These are phyloP conservation scores for Scheffersomyces titani DNA, from an alignment of 1,139 yeast species.

Conservation along the genomic window DNA sequence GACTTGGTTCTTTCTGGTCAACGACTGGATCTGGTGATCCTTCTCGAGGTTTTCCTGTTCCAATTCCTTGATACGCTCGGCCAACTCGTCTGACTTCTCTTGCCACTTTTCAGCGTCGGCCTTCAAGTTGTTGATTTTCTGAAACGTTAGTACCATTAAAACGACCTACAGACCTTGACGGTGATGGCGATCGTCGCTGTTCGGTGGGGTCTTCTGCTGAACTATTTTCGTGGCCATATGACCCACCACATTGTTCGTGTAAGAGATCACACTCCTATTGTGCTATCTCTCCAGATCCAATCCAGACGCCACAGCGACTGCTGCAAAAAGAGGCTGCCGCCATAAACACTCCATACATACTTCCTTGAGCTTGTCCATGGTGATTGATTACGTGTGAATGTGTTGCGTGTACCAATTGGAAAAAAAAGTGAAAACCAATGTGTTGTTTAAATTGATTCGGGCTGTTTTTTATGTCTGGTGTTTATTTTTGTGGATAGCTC, in stretches of 20 bases:
- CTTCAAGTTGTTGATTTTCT: conserved; percentile 90
- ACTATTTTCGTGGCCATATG: not conserved
- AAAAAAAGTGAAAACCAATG: not conserved
- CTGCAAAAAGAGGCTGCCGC: not conserved
- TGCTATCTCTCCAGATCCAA: not conserved
- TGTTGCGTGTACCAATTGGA: not conserved
- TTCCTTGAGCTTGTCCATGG: conserved; percentile 54
- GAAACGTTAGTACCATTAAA: conserved; percentile 18
- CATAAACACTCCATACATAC: conserved; percentile 31
- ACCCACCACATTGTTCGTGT: not conserved
- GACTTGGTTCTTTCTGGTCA: conserved; percentile 88
- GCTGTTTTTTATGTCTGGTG: not conserved
- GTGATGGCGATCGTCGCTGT: too few species aligned
- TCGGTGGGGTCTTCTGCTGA: too few species aligned
- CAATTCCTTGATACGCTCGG: conserved; percentile 77
- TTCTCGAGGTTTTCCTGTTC: conserved; percentile 91
- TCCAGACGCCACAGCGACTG: conserved; percentile 1
- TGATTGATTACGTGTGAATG: conserved; percentile 5
- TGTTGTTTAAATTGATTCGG: not conserved
- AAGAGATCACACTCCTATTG: not conserved
- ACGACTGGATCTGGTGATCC: conserved; percentile 92
- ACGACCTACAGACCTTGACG: not conserved
- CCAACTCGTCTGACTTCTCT: conserved; percentile 89
- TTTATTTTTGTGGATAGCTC: not conserved
- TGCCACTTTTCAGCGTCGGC: conserved; percentile 97